phyloP scores from a whole-genome alignment of 768 basidiomycete species.

The Kwoniella sp. region DNA sequence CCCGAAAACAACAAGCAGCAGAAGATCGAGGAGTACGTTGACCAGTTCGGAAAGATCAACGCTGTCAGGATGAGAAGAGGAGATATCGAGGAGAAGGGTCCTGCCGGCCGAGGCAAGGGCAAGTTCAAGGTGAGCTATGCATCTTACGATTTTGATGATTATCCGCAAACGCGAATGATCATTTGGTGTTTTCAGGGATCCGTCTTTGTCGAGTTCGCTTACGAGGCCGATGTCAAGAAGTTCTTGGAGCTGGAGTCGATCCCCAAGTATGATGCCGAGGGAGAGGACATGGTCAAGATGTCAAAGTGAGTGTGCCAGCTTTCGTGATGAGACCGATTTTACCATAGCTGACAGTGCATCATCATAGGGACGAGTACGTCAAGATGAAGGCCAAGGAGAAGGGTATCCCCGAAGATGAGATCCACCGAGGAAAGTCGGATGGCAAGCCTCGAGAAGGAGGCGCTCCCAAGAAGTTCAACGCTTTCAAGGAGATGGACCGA shows the following conservation, averaged over 20 bases:
- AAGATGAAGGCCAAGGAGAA: conserved; percentile 97
- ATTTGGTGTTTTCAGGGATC: conserved; percentile 64
- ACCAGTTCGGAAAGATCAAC: conserved; percentile 71
- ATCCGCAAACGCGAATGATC: conserved; percentile 7
- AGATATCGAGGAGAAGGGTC: conserved; percentile 61
- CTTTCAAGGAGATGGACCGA: conserved; percentile 54
- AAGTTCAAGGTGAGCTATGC: conserved; percentile 72
- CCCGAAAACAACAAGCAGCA: conserved; percentile 65
- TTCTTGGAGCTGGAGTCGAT: conserved; percentile 82
- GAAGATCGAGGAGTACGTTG: conserved; percentile 77
- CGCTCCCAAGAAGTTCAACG: conserved; percentile 52
- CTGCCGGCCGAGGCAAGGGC: conserved; percentile 60
- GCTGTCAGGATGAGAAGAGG: conserved; percentile 84
- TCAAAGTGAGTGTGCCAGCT: conserved; percentile 66
- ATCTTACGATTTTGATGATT: conserved; percentile 1
- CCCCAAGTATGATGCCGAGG: conserved; percentile 69
- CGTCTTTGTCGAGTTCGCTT: conserved; percentile 86
- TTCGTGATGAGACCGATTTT: too few relatives aligned
- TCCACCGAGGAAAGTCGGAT: conserved; percentile 16
- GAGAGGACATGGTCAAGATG: conserved; percentile 76
- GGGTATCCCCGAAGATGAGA: conserved; percentile 61
- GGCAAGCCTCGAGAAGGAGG: conserved; percentile 2
- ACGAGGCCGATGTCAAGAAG: conserved; percentile 67
- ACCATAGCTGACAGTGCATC: conserved; percentile 8
- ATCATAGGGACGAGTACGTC: conserved; percentile 74